phyloP scores from a whole-genome alignment of 2,329 filamentous ascomycete genomes.

The Teratosphaeria gauchensis region DNA sequence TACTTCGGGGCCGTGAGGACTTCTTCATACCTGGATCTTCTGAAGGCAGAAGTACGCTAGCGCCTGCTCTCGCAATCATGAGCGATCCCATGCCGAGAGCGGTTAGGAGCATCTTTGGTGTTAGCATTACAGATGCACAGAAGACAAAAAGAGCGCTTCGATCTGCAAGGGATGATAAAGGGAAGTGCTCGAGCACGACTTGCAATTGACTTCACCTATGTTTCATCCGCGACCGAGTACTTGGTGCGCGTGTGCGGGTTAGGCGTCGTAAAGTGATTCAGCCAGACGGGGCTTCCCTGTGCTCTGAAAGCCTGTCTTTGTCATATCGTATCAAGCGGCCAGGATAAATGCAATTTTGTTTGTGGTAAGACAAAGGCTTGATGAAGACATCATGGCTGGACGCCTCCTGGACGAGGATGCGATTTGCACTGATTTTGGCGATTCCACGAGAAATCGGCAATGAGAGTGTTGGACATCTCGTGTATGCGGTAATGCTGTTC shows the following conservation, averaged over 20 bases:
- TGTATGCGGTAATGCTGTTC: neutral
- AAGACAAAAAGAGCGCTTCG: too few relatives aligned
- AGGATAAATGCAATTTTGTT: neutral
- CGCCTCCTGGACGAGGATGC: neutral
- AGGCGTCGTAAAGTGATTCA: neutral
- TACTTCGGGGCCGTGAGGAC: too few relatives aligned
- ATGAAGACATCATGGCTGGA: neutral
- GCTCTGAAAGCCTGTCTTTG: neutral
- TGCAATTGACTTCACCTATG: neutral
- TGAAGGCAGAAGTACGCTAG: neutral
- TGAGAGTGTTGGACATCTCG: too few relatives aligned
- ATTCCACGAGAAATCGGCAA: neutral
- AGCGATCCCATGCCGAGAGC: neutral
- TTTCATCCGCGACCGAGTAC: neutral
- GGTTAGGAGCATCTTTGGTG: neutral
- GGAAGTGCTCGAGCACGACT: neutral
- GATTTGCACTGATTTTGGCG: neutral
- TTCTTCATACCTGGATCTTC: neutral
- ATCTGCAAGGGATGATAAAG: neutral
- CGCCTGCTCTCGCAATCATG: too few relatives aligned
- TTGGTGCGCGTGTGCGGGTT: neutral
- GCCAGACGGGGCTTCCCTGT: neutral
- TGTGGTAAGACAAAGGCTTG: neutral
- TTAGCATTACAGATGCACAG: too few relatives aligned
- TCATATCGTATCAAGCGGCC: neutral